Base-by-base conservation (phyloP, 129 eudicot species). In the Artemisia argyi region DNA sequence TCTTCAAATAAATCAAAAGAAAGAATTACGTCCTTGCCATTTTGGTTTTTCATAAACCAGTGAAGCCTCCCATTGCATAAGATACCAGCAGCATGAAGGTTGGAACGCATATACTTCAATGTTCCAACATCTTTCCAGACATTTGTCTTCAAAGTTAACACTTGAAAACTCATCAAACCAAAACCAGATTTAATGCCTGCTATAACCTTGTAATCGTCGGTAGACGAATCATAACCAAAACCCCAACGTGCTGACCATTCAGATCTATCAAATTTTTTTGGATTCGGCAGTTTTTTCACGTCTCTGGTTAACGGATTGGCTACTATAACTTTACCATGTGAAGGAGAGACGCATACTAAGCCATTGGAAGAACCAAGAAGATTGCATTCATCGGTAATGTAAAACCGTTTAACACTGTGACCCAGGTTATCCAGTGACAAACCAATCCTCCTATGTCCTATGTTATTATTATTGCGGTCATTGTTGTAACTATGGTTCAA, bases 151-250 rank as follows among this genome's bases (percentile, higher is more conserved):
- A 17, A 64, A 5, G 53, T 14, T 16, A 16, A 42, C 22, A 42
- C 69, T 1, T 64, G 30, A 64, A 64, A 64, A 64, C 53, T n/a
- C 2, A 22, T 64, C 69, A 2, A 3, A 5, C 4, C 2, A 39
- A 0, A 39, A 20, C 10, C 28, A 1, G 26, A 35, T 2, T 0
- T 1, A 18, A 42, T 18, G 5, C 69, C 69, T 65, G 39, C 26
- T 46, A 65, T n/a, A 39, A 65, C 52, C 53, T 65, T 65, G 54
- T 32, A 65, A 18, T 65, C 53, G 18, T 65, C 30, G 7, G n/a
- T n/a, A 17, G 28, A 42, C 19, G 69, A 65, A 65, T 65, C 69
- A 65, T 65, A 65, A 7, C 69, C 69, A 44, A 65, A 42, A 6
- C 69, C 69, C 69, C 69, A 65, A 65, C 32, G 8, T 9, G 17